These are phyloP conservation scores for Camellia granthamiana DNA, from an alignment of 148 eudicot genomes.

Conservation along the genomic window DNA sequence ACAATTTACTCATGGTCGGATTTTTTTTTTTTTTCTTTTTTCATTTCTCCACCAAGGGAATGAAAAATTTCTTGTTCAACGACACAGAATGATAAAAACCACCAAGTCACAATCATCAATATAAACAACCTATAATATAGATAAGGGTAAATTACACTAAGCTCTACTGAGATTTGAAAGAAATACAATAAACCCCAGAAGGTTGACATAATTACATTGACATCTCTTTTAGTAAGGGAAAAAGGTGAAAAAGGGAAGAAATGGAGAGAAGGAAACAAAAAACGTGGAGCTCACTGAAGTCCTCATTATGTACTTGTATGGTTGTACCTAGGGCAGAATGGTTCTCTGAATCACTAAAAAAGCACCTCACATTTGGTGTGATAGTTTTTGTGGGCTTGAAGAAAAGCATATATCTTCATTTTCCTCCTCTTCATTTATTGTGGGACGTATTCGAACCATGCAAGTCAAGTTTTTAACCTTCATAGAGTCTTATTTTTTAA, in stretches of 20 bases:
- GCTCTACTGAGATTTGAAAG: too few relatives aligned
- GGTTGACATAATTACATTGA: too few relatives aligned
- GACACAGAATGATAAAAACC: not conserved
- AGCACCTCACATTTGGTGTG: not conserved
- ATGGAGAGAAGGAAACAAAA: not conserved
- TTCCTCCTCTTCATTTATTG: too few relatives aligned
- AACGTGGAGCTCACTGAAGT: not conserved
- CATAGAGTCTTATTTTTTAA: too few relatives aligned
- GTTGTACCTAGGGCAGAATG: not conserved
- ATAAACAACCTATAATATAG: not conserved
- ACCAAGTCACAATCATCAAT: not conserved
- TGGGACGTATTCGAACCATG: too few relatives aligned
- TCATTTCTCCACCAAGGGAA: not conserved
- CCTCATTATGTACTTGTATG: not conserved
- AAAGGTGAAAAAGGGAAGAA: too few relatives aligned
- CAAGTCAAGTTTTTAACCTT: too few relatives aligned
- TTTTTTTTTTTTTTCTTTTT: not conserved
- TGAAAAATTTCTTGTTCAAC: not conserved
- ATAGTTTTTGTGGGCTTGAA: not conserved
- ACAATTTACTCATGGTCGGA: not conserved
- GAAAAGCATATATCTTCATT: constrained; percentile 1
- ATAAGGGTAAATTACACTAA: not conserved
- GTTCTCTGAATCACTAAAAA: not conserved
- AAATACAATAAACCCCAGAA: too few relatives aligned
- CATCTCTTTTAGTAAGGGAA: too few relatives aligned